Evolutionary conservation across 2,329 filamentous ascomycete genomes (phyloP), one percentile per base, ranked within the genome.

Genomic region (Ophiocordyceps australis): DNA sequence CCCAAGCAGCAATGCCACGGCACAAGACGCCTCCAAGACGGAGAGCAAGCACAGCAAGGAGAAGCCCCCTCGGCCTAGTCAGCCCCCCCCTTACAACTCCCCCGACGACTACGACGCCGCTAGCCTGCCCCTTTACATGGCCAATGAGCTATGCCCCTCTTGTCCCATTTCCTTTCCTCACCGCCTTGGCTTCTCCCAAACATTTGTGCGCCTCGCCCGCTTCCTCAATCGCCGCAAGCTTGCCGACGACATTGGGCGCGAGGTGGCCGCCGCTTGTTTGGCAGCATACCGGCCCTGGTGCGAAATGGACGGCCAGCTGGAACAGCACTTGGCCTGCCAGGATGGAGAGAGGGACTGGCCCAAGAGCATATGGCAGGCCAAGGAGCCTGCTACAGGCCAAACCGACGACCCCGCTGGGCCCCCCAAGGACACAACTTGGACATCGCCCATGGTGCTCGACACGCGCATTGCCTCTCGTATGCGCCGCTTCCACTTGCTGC

Each of bases 101-200:
- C 65, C 78, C 3, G 54, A 63, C 31, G 71, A 79, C 48, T 98
- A 95, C 50, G 40, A 67, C 7, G 57, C 66, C 20, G 68, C 77
- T 21, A 42, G 54, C 14, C 59, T 83, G 26, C 74, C 85, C 1
- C 45, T 60, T 17, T 58, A 64, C 23, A 65, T 77, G 22, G 86
- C 86, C 4, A 43, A 58, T 33, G 66, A 74, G 31, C 70, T 98
- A 41, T 67, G 74, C 20, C 82, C 82, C 22, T 73, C 76, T 5
- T 59, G 65, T 14, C 62, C 77, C 10, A 64, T 98, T 31, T 59
- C 68, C 22, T 79, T 92, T 49, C 86, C 86, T 1, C 86, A 95
- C 47, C 66, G 94, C 30, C 74, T 98, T 17, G 89, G 89, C 32
- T 92, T 98, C 59, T 57, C 79, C 34, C 86, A 89, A 54, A 94